Conservation (phyloP, 2,329 filamentous ascomycete species). For the Elsinoe necatrix region DNA sequence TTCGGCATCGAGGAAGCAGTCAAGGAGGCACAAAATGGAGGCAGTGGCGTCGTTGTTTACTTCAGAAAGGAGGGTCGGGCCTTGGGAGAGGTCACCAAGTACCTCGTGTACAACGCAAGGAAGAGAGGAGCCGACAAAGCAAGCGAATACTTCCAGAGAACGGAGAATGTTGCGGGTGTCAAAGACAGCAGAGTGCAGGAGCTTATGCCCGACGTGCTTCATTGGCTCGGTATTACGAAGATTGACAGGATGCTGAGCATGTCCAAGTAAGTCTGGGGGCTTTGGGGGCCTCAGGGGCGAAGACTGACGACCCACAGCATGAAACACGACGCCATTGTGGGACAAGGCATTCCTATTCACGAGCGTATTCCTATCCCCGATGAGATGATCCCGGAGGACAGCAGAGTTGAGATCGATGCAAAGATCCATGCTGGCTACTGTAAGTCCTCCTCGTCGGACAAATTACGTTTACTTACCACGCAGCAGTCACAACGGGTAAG, state of each 20-base stretch:
- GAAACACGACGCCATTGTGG: constrained; percentile 84
- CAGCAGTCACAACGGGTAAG: constrained; percentile 69
- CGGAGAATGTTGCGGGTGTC: constrained; percentile 96
- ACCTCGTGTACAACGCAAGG: constrained; percentile 70
- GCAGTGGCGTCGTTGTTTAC: constrained; percentile 92
- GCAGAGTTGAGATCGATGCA: constrained; percentile 95
- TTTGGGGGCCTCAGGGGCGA: background rate
- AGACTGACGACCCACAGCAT: constrained; percentile 46
- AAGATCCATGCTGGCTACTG: constrained; percentile 88
- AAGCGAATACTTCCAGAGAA: constrained; percentile 90
- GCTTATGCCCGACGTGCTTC: constrained; percentile 83
- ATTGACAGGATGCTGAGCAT: constrained; percentile 98
- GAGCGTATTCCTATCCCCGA: constrained; percentile 89
- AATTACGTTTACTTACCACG: constrained; percentile 17
- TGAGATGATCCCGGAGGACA: constrained; percentile 88
- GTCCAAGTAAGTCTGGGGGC: constrained; percentile 64
- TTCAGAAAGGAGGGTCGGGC: constrained; percentile 96
- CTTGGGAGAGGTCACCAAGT: constrained; percentile 89
- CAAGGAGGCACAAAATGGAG: constrained; percentile 89
- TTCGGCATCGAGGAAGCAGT: constrained; percentile 97
- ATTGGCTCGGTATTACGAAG: constrained; percentile 97
- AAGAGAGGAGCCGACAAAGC: constrained; percentile 71
- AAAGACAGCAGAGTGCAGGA: constrained; percentile 97
- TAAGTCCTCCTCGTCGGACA: constrained; percentile 36
- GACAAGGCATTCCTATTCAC: constrained; percentile 76